Evolutionary conservation across 352 stramenopile genomes (phyloP), one percentile per base, ranked within the genome.

Genomic region (Phytophthora niederhauseri): DNA sequence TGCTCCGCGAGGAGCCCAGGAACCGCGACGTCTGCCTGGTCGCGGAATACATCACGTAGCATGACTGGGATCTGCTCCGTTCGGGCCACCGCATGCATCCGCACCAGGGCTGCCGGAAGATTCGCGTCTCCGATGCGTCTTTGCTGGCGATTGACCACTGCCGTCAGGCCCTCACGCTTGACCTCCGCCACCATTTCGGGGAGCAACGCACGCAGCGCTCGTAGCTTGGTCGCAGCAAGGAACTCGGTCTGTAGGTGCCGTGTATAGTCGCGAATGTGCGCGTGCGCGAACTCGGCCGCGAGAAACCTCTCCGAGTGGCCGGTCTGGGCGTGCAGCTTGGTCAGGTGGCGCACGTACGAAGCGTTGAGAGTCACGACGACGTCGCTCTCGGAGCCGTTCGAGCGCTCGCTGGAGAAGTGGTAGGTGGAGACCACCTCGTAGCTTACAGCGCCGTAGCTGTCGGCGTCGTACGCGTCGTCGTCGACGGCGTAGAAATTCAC

Each of bases 331-430:
- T 73, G 70, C 15, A 88, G 64, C 43, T 92, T 90, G 28, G 74
- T 52, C 36, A 94, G 73, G 20, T 41, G 72, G 2, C 83, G 81
- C 1, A 72, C 84, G 63, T 92, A 94, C 55, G 82, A 74, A 3
- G 78, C 73, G 52, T 92, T 94, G 22, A 88, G 61, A 3, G 79
- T 88, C 54, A 90, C 68, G 31, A 91, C 71, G 4, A 57, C 1
- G 64, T 92, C 84, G 0, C n/a, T 62, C 22, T 91, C 84, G 0
- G 80, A 80, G 19, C 86, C 84, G 31, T 90, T 91, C n/a, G 86
- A 94, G 8, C 82, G 82, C 26, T 77, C 57, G 7, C 69, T 52
- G 2, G 70, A 73, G 53, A 92, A 91, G 12, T 55, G 28, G 46
- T 86, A 92, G 19, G 61, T 78, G 14, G 71, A 76, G 6, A 61